phyloP scores from a whole-genome alignment of 441 rosid species.

The Pelargonium myrrhifolium region DNA sequence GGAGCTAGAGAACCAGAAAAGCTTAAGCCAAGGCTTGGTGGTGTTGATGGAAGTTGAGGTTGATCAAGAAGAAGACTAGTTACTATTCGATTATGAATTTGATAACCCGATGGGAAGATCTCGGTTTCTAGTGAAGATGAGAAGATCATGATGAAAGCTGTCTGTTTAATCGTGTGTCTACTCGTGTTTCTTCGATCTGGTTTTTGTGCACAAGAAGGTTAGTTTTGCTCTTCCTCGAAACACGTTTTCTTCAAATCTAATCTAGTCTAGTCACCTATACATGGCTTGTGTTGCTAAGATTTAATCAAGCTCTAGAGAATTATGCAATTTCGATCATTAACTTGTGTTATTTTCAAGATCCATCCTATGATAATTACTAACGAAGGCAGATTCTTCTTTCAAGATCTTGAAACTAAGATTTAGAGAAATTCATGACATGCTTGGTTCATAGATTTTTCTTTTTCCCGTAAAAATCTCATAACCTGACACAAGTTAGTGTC shows the following conservation, averaged over 20 bases:
- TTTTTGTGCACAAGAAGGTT: slow-evolving; percentile 41
- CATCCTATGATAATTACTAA: neutral
- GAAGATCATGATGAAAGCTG: slow-evolving; percentile 40
- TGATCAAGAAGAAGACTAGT: neutral
- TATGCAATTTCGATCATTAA: too few relatives aligned
- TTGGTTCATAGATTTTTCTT: neutral
- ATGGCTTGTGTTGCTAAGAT: too few relatives aligned
- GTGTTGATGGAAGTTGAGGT: slow-evolving; percentile 9
- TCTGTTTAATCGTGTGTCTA: slow-evolving; percentile 26
- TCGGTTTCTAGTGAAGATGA: slow-evolving; percentile 33
- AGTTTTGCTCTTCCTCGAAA: slow-evolving; percentile 16
- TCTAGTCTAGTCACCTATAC: too few relatives aligned
- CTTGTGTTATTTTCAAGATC: too few relatives aligned
- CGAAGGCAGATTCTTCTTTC: slow-evolving; percentile 17
- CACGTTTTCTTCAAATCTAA: neutral
- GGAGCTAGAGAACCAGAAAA: neutral
- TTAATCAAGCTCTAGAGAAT: too few relatives aligned
- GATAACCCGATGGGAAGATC: slow-evolving; percentile 32
- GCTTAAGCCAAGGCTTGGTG: neutral
- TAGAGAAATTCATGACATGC: neutral
- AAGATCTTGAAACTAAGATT: slow-evolving; percentile 10
- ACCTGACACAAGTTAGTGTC: neutral
- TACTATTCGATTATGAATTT: slow-evolving; percentile 26
- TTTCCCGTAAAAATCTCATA: too few relatives aligned
- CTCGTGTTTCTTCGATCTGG: slow-evolving; percentile 28